Conservation (phyloP, 2,329 filamentous ascomycete species). For the Fusarium mexicanum region DNA sequence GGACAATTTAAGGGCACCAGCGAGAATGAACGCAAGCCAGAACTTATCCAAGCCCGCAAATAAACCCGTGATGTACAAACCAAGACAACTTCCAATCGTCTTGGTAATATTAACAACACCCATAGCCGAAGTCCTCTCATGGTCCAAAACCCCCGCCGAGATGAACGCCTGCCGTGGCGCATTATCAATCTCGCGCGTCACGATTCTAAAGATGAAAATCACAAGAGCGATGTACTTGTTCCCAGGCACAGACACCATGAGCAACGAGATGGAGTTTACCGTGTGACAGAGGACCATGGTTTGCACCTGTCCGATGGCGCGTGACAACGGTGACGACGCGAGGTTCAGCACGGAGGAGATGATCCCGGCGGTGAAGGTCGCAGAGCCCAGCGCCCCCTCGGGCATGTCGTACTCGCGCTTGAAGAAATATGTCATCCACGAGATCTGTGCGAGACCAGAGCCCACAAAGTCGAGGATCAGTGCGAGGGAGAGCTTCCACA, state of each 20-base stretch:
- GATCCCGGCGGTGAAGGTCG: conserved; percentile 36
- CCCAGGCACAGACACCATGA: conserved; percentile 31
- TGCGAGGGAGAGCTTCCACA: conserved; percentile 36
- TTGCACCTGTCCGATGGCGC: conserved; percentile 32
- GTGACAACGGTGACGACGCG: conserved; percentile 27
- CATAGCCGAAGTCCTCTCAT: conserved; percentile 37
- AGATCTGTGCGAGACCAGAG: conserved; percentile 36
- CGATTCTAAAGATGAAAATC: conserved; percentile 37
- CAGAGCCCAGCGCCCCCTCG: conserved; percentile 29
- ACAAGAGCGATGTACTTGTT: conserved; percentile 33
- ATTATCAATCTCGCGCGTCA: conserved; percentile 36
- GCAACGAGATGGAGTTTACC: conserved; percentile 30
- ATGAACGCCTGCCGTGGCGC: conserved; percentile 36
- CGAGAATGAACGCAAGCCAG: conserved; percentile 37
- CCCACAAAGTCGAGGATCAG: conserved; percentile 36
- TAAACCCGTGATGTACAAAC: conserved; percentile 29
- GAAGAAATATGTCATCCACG: conserved; percentile 41
- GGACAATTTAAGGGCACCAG: conserved; percentile 25
- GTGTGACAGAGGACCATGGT: conserved; percentile 39
- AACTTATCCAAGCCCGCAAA: conserved; percentile 35
- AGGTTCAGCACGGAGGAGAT: conserved; percentile 37
- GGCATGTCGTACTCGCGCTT: conserved; percentile 37
- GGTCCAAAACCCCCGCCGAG: conserved; percentile 30
- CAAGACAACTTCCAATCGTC: conserved; percentile 35
- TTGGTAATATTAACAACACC: conserved; percentile 40